A percentile compares a stretch with the other conserved stretches of the same genome.
These are phyloP conservation scores for Penicillium sp. DNA, from an alignment of 2,329 filamentous ascomycete species.

Conservation along the genomic window DNA sequence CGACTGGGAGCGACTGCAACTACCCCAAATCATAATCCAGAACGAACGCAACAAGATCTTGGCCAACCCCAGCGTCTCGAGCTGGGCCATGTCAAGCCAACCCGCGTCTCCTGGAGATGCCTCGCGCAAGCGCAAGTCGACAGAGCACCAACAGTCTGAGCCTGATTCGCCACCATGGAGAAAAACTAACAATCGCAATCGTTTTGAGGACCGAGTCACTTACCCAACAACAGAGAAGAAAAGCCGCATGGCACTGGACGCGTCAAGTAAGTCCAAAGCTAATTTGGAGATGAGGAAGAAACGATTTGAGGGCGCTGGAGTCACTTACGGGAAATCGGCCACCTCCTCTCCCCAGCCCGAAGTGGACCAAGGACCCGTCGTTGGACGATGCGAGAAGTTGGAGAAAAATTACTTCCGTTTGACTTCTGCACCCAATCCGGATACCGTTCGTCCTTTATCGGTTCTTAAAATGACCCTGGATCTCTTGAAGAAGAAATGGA, in stretches of 20 bases:
- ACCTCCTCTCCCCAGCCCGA: constrained; percentile 42
- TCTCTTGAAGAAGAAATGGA: constrained; percentile 91
- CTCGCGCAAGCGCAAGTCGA: constrained; percentile 81
- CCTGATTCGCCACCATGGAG: constrained; percentile 69
- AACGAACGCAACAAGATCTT: constrained; percentile 61
- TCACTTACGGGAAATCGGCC: constrained; percentile 41
- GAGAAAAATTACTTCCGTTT: constrained; percentile 96
- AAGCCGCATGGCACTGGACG: constrained; percentile 51
- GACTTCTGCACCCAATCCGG: constrained; percentile 83
- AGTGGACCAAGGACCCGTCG: constrained; percentile 64
- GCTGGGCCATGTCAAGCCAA: constrained; percentile 32
- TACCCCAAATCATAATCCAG: constrained; percentile 81
- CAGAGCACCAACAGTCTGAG: constrained; percentile 56
- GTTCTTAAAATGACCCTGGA: constrained; percentile 83
- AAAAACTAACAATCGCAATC: constrained; percentile 62
- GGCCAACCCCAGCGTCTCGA: constrained; percentile 45
- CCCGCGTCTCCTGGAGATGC: constrained; percentile 27
- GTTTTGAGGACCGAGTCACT: constrained; percentile 74
- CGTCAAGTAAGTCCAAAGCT: constrained; percentile 84
- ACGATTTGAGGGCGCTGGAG: constrained; percentile 68
- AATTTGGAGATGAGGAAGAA: constrained; percentile 84
- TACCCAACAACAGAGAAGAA: constrained; percentile 57
- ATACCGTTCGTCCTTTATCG: constrained; percentile 79
- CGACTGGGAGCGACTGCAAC: constrained; percentile 79
- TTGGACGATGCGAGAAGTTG: constrained; percentile 78